phyloP scores from a whole-genome alignment of 805 yeast species.

The Ogataea thermomethanolica region DNA sequence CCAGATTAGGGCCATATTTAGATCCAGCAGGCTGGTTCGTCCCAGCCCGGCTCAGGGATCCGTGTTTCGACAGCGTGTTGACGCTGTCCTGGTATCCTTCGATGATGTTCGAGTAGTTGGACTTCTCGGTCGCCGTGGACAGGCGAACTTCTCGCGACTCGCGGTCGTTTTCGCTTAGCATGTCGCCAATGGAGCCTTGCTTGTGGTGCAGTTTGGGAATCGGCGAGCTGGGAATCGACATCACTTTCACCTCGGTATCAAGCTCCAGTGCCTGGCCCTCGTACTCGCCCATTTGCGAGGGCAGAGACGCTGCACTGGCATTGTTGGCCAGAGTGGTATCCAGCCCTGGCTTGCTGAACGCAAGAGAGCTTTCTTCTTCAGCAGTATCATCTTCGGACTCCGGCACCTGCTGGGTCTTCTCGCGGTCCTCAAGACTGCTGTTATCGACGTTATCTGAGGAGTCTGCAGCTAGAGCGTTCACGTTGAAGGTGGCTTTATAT shows the following conservation, averaged over 20 bases:
- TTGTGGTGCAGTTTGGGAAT: slow-evolving; percentile 14
- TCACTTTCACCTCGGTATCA: slow-evolving; percentile 16
- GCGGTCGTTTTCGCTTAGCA: slow-evolving; percentile 3
- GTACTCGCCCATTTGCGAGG: slow-evolving; percentile 19
- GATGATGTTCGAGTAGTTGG: slow-evolving; percentile 10
- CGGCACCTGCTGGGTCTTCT: not conserved
- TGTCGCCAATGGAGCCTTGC: slow-evolving; percentile 10
- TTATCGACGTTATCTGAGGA: slow-evolving; percentile 5
- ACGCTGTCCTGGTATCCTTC: slow-evolving; percentile 11
- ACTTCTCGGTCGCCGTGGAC: slow-evolving; percentile 7
- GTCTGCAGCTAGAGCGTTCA: slow-evolving; percentile 25
- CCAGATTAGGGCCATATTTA: not conserved
- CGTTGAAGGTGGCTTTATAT: slow-evolving; percentile 28
- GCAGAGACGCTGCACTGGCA: slow-evolving; percentile 4
- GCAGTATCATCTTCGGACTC: slow-evolving; percentile 1
- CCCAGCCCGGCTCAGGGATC: not conserved
- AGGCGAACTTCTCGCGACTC: not conserved
- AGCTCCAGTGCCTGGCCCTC: slow-evolving; percentile 13
- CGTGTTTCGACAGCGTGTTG: not conserved
- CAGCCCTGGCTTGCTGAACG: slow-evolving; percentile 1
- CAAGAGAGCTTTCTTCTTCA: not conserved
- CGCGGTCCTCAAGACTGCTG: slow-evolving; percentile 2
- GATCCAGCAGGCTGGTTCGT: not conserved
- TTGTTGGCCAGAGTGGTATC: not conserved
- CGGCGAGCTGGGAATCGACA: slow-evolving; percentile 14